A percentile compares a stretch with the other conserved stretches of the same genome.
Evolutionary conservation across 2,329 filamentous ascomycete species (phyloP).

Genomic region (Paracoccidioides brasiliensis): DNA sequence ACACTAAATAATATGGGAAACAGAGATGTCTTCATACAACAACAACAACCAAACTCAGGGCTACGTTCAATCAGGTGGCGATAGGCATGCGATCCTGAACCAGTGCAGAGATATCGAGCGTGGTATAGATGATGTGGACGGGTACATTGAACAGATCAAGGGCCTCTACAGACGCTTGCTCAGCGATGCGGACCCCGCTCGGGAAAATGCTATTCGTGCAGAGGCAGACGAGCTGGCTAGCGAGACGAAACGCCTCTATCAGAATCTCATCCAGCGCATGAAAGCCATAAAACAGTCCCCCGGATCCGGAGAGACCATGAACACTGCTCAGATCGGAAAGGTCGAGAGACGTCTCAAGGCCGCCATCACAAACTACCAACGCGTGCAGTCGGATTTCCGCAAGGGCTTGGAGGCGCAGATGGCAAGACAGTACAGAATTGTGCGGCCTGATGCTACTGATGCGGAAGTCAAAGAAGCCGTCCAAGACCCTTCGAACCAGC

Average conservation of each 20-base stretch:
- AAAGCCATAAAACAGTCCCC: constrained; percentile 71
- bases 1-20: neutral
- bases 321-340: constrained; percentile 66
- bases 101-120: constrained; percentile 70
- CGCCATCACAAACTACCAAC: constrained; percentile 71
- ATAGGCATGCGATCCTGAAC: constrained; percentile 70
- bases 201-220: constrained; percentile 51
- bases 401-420: constrained; percentile 72
- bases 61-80: constrained; percentile 27
- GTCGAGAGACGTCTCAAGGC: constrained; percentile 68
- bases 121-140: constrained; percentile 61
- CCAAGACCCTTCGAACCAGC: constrained; percentile 53
- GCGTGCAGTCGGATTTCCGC: constrained; percentile 65
- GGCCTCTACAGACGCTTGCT: constrained; percentile 59
- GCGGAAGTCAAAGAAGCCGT: constrained; percentile 66
- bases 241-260: constrained; percentile 74
- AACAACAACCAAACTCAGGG: constrained; percentile 20
- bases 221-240: constrained; percentile 61
- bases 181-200: constrained; percentile 58
- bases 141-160: constrained; percentile 58
- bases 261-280: constrained; percentile 63
- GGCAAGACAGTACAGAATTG: constrained; percentile 80
- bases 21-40: constrained; percentile 28
- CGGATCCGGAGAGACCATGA: constrained; percentile 58
- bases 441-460: constrained; percentile 66